Base-by-base conservation (phyloP, 2,329 filamentous ascomycete genomes). In the Plectosphaerella plurivora region DNA sequence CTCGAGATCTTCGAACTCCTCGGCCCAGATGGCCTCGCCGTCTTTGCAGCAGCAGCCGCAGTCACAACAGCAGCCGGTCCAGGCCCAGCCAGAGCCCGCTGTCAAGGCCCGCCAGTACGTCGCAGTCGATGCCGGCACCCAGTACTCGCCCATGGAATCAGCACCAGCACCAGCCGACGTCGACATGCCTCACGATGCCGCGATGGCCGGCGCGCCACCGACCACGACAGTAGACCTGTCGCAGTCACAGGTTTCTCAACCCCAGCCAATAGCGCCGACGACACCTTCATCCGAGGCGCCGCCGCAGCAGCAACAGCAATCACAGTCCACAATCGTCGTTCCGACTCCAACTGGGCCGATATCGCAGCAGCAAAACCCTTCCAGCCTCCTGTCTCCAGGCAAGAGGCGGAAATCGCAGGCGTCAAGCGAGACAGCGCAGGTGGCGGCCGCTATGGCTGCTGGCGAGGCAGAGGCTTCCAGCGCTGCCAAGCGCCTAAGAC, bases 401-500 rank as follows among this genome's bases (percentile, higher is more conserved):
- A 77, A 77, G 61, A 67, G 74, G 55, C 71, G 74, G 55, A 75
- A 69, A 51, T 73, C 73, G n/a, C 67, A 74, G 53, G 71, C 16
- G 10, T 44, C 41, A n/a, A 20, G 6, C 11, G 41, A 44, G n/a
- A 16, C 51, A 47, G 51, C 51, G 36, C 55, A 54, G 35, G 56
- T 53, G 20, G 53, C 53, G 49, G 52, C 53, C 50, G 51, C 54
- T 39, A 52, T 53, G 36, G 53, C 56, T 41, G 52, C 55, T 25
- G 56, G 59, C 55, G 59, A 65, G 56, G 28, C 28, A 25, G 53
- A 51, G 12, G 53, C 57, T 47, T 53, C 57, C 41, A 58, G 63
- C 24, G 59, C 64, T 8, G 69, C 77, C 6, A 87, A 87, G 64
- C 77, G 83, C 44, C 66, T 75, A 28, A 79, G 74, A 57, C 73